A percentile compares a stretch with the other conserved stretches of the same genome.
phyloP scores from a whole-genome alignment of 805 yeast genomes.

The Tetrapisispora pingtungensis region DNA sequence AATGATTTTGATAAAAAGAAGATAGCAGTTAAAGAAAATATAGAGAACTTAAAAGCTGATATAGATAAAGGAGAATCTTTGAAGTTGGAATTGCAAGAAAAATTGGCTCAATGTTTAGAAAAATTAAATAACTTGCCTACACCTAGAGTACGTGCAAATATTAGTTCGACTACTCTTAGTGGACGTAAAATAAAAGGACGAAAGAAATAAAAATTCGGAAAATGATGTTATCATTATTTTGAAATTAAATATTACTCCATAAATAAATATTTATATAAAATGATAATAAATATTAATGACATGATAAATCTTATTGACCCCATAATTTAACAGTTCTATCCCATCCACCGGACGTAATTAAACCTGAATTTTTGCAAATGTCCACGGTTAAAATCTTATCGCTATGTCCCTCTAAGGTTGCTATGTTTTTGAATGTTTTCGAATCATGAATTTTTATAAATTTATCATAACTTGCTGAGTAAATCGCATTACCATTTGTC shows the following conservation, averaged over 20 bases:
- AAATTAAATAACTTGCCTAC: conserved; percentile 18
- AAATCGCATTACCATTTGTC: conserved; percentile 38
- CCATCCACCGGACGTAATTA: conserved; percentile 67
- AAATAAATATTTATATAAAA: background rate
- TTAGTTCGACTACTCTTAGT: conserved; percentile 1
- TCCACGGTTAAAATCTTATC: conserved; percentile 72
- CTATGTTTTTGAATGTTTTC: conserved; percentile 57
- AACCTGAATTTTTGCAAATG: conserved; percentile 33
- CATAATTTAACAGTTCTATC: conserved; percentile 69
- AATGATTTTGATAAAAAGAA: conserved; percentile 4
- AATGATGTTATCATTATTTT: too few relatives aligned
- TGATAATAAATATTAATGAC: background rate
- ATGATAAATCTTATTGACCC: conserved; percentile 17
- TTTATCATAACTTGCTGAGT: conserved; percentile 66
- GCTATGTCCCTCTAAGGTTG: conserved; percentile 44
- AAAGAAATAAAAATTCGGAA: conserved; percentile 5
- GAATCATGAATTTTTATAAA: conserved; percentile 51
- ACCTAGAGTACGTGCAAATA: conserved; percentile 18
- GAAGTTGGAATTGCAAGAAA: conserved; percentile 8
- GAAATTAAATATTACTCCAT: too few relatives aligned
- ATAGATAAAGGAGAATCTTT: conserved; percentile 9
- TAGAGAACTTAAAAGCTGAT: conserved; percentile 7
- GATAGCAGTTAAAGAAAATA: conserved; percentile 6
- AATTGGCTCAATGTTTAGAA: conserved; percentile 11
- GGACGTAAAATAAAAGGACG: conserved; percentile 9